phyloP scores from a whole-genome alignment of 108 stramenopile genomes.

The Stephanodiscus minutulus region DNA sequence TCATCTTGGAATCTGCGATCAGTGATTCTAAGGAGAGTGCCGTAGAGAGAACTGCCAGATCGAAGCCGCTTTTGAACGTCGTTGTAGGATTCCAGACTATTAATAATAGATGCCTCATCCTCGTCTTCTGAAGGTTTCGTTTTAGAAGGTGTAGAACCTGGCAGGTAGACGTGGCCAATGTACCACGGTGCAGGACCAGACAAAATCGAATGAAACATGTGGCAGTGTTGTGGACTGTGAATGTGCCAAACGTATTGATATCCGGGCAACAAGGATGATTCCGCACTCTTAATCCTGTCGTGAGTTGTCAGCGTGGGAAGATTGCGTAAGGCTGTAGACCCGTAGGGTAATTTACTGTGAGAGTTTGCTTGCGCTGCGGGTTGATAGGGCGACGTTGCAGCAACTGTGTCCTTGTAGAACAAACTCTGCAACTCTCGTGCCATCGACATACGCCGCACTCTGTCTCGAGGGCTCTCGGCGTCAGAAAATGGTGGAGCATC shows the following conservation, averaged over 20 bases:
- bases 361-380: not conserved
- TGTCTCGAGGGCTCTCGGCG: slow-evolving; percentile 15
- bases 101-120: not conserved
- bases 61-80: slow-evolving; percentile 14
- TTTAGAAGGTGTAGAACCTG: slow-evolving; percentile 3
- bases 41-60: slow-evolving; percentile 37
- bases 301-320: slow-evolving; percentile 19
- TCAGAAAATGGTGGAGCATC: slow-evolving; percentile 40
- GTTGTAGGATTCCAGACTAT: slow-evolving; percentile 17
- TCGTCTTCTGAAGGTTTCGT: not conserved
- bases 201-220: slow-evolving; percentile 64
- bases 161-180: slow-evolving; percentile 55
- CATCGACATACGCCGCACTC: slow-evolving; percentile 43
- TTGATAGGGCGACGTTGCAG: not conserved
- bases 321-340: slow-evolving; percentile 7
- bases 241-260: slow-evolving; percentile 64
- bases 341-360: slow-evolving; percentile 2
- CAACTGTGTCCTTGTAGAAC: slow-evolving; percentile 17
- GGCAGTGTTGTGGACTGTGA: slow-evolving; percentile 57
- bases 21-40: slow-evolving; percentile 51
- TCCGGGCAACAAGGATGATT: slow-evolving; percentile 45
- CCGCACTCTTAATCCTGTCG: slow-evolving; percentile 7
- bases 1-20: slow-evolving; percentile 47
- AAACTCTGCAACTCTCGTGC: slow-evolving; percentile 32
- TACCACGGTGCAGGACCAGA: slow-evolving; percentile 47